Evolutionary conservation across 1,139 yeast genomes (phyloP).

Genomic region (Magnusiomyces clavatus): DNA sequence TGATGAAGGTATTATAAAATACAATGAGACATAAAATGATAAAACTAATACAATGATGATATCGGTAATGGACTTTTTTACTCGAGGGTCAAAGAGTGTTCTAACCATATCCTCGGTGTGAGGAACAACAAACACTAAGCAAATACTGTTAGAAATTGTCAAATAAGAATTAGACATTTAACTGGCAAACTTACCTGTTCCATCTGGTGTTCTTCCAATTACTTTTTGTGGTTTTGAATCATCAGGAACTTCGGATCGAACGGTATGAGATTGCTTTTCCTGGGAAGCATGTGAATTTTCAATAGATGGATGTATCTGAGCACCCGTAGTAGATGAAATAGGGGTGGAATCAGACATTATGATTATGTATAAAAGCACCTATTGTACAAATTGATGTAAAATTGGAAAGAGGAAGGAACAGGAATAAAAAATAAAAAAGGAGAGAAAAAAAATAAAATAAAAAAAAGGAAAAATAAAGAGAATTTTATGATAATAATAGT

Average conservation of each 20-base stretch:
- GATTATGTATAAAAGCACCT: no score
- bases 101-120: slow-evolving; percentile 83
- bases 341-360: no score
- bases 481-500: no score
- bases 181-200: slow-evolving; percentile 8
- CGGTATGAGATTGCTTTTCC: no score
- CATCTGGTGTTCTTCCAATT: slow-evolving; percentile 15
- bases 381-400: no score
- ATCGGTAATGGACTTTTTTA: slow-evolving; percentile 64
- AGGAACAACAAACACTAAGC: slow-evolving; percentile 51
- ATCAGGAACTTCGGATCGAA: slow-evolving; percentile 1
- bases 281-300: no score
- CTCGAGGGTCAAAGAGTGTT: slow-evolving; percentile 69
- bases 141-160: background rate
- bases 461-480: no score
- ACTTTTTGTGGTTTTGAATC: slow-evolving; percentile 6
- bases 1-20: slow-evolving; percentile 30
- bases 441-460: no score
- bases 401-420: no score
- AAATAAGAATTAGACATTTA: background rate
- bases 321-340: no score
- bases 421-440: no score
- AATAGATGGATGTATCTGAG: no score
- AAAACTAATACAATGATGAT: slow-evolving; percentile 48
- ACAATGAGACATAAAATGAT: slow-evolving; percentile 45